Conservation (phyloP, 208 protist genomes). For the Strigomonas culicis region DNA sequence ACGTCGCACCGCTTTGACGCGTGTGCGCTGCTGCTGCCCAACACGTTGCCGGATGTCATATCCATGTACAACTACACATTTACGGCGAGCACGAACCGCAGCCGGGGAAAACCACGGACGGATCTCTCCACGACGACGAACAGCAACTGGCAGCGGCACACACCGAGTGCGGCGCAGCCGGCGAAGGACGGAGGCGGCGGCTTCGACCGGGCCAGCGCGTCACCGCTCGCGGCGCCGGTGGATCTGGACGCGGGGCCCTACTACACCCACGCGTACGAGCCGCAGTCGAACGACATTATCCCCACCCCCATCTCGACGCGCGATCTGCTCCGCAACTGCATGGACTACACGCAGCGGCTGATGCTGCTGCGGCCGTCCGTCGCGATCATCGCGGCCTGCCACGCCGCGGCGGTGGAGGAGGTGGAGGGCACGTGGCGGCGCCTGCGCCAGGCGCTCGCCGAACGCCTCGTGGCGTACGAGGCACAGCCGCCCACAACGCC, state of each 20-base stretch:
- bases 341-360: slow-evolving; percentile 40
- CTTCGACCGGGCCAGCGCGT: slow-evolving; percentile 6
- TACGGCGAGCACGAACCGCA: slow-evolving; percentile 8
- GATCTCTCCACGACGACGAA: too few species aligned
- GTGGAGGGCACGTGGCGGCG: slow-evolving; percentile 39
- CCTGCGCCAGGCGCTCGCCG: slow-evolving; percentile 34
- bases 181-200: not conserved
- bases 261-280: slow-evolving; percentile 43
- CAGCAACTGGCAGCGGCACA: too few species aligned
- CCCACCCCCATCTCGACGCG: too few species aligned
- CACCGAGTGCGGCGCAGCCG: too few species aligned
- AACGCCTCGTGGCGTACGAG: slow-evolving; percentile 31
- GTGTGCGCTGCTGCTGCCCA: slow-evolving; percentile 46
- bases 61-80: slow-evolving; percentile 63
- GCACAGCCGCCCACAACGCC: slow-evolving; percentile 20
- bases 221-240: slow-evolving; percentile 20
- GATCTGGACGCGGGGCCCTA: too few species aligned
- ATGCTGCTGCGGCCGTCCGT: slow-evolving; percentile 50
- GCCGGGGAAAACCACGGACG: too few species aligned
- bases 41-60: slow-evolving; percentile 46
- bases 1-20: too few species aligned
- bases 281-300: slow-evolving; percentile 29
- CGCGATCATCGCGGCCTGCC: slow-evolving; percentile 27
- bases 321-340: slow-evolving; percentile 47
- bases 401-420: slow-evolving; percentile 33